These are phyloP conservation scores for Chaetomium sp. DNA, from an alignment of 2,329 filamentous ascomycete species.

Conservation along the genomic window DNA sequence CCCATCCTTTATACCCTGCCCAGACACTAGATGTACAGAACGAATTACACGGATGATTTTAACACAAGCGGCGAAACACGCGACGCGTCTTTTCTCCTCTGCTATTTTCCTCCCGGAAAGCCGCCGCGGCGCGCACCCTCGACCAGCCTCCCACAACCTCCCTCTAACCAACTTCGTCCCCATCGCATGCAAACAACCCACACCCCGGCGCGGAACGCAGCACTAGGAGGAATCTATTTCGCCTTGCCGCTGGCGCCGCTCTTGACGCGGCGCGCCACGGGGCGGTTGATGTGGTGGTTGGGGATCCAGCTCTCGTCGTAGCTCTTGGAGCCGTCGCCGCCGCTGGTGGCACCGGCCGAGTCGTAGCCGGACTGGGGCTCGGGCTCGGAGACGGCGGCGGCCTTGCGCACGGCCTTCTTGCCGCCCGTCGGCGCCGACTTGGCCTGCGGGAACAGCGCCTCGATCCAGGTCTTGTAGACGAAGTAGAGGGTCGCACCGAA, in stretches of 20 bases:
- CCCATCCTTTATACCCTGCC: conserved; percentile 12
- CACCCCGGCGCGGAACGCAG: neutral
- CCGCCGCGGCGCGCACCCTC: neutral
- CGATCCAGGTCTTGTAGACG: conserved; percentile 98
- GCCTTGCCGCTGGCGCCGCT: conserved; percentile 51
- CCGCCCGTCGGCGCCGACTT: conserved; percentile 57
- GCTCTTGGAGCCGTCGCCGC: conserved; percentile 60
- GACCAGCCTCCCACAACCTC: too few species aligned
- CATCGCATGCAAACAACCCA: neutral
- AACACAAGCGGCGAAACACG: conserved; percentile 14
- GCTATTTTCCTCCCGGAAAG: neutral
- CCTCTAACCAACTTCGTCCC: neutral
- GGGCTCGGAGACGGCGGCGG: conserved; percentile 50
- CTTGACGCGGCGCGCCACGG: conserved; percentile 70
- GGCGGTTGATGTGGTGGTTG: conserved; percentile 83
- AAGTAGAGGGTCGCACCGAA: conserved; percentile 87
- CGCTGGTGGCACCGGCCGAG: conserved; percentile 67
- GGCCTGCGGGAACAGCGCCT: conserved; percentile 84
- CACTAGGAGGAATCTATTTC: conserved; percentile 24
- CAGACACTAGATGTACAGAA: conserved; percentile 12
- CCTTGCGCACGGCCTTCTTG: conserved; percentile 66
- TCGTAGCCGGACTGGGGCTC: conserved; percentile 69
- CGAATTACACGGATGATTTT: conserved; percentile 6
- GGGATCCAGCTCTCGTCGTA: conserved; percentile 97
- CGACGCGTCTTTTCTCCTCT: neutral